A percentile compares a stretch with the other conserved stretches of the same genome.
phyloP scores from a whole-genome alignment of 306 rosid species.

The Cucumis hystrix region DNA sequence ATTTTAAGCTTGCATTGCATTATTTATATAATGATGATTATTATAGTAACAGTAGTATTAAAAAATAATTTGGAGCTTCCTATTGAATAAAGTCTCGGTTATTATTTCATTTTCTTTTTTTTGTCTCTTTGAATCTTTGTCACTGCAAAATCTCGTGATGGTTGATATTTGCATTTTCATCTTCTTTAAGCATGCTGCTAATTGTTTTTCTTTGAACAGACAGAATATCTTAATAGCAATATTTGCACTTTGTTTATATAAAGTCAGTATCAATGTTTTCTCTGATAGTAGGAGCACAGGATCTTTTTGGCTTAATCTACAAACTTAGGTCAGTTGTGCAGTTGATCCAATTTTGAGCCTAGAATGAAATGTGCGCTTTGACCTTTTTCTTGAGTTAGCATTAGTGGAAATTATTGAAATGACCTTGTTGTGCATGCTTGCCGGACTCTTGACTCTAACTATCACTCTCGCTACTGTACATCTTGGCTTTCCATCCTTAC shows the following conservation, averaged over 20 bases:
- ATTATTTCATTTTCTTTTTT: not conserved
- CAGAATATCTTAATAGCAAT: not conserved
- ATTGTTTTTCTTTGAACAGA: not conserved
- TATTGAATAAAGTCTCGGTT: not conserved
- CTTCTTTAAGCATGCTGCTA: not conserved
- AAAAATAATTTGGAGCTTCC: not conserved
- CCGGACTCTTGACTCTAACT: too few species aligned
- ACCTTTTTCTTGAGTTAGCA: too few species aligned
- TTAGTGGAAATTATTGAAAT: too few species aligned
- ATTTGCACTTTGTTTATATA: not conserved
- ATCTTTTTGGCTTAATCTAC: not conserved
- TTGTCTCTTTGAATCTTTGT: not conserved
- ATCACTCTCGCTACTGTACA: too few species aligned
- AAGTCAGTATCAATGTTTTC: not conserved
- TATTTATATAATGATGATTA: not conserved
- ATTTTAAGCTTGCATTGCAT: not conserved
- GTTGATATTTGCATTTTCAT: not conserved
- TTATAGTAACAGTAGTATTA: not conserved
- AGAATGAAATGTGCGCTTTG: too few species aligned
- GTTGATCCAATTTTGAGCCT: too few species aligned
- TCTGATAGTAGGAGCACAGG: not conserved
- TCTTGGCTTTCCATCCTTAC: too few species aligned
- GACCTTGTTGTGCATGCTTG: too few species aligned
- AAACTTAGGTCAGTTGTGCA: not conserved
- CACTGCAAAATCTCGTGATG: not conserved